Conservation (phyloP, 2,329 filamentous ascomycete genomes). For the Ophiostoma ips region DNA sequence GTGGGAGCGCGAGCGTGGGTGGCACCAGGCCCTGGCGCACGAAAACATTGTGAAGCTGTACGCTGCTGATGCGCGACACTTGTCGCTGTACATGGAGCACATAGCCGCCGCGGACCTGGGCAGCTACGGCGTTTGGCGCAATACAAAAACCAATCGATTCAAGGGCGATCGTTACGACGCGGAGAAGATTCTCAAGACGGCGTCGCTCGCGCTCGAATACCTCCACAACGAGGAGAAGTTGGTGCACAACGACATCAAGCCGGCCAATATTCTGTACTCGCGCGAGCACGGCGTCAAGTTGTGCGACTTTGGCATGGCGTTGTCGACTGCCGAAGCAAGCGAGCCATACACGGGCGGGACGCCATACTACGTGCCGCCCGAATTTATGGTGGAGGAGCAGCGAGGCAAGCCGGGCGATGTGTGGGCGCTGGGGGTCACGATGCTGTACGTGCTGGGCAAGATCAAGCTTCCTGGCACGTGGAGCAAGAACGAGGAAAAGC, state of each 20-base stretch:
- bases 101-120: slow-evolving; percentile 42
- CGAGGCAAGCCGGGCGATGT: slow-evolving; percentile 43
- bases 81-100: slow-evolving; percentile 49
- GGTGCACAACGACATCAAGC: slow-evolving; percentile 50
- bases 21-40: slow-evolving; percentile 40
- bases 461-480: slow-evolving; percentile 41
- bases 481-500: slow-evolving; percentile 31
- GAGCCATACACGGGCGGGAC: slow-evolving; percentile 35
- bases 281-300: slow-evolving; percentile 43
- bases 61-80: slow-evolving; percentile 44
- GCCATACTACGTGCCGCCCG: slow-evolving; percentile 47
- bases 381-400: slow-evolving; percentile 41
- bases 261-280: slow-evolving; percentile 47
- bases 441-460: slow-evolving; percentile 44
- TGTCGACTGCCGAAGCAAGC: slow-evolving; percentile 28
- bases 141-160: slow-evolving; percentile 33
- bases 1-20: slow-evolving; percentile 44
- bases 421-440: slow-evolving; percentile 46
- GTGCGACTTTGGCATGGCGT: slow-evolving; percentile 47
- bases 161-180: slow-evolving; percentile 35
- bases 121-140: slow-evolving; percentile 33
- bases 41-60: slow-evolving; percentile 44
- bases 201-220: slow-evolving; percentile 38
- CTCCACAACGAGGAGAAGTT: slow-evolving; percentile 38
- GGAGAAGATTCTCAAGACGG: slow-evolving; percentile 40